Conservation (phyloP, 1,284 basidiomycete genomes). For the Fomes fomentarius region DNA sequence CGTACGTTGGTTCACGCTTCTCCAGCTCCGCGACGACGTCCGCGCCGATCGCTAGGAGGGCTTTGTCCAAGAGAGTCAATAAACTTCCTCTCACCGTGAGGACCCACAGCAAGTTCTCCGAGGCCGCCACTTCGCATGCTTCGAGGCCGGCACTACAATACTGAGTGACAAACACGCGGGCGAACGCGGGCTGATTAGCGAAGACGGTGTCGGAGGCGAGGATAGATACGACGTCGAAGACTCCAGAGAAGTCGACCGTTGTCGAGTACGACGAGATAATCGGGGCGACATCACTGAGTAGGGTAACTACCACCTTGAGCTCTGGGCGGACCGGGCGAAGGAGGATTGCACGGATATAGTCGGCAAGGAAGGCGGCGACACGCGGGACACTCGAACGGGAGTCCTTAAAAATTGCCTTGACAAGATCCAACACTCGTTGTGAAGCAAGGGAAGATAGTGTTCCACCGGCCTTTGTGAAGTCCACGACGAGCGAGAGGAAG, state of each 20-base stretch:
- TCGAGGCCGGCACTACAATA: slow-evolving; percentile 63
- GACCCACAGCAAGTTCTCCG: slow-evolving; percentile 53
- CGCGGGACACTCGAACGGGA: slow-evolving; percentile 40
- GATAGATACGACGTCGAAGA: slow-evolving; percentile 57
- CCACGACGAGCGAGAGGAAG: slow-evolving; percentile 62
- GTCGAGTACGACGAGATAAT: slow-evolving; percentile 56
- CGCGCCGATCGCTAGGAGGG: slow-evolving; percentile 54
- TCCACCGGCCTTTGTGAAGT: slow-evolving; percentile 62
- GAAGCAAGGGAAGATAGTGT: slow-evolving; percentile 49
- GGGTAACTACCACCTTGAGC: slow-evolving; percentile 53
- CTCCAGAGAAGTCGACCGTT: slow-evolving; percentile 62
- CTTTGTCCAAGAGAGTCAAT: slow-evolving; percentile 54
- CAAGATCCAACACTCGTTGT: slow-evolving; percentile 59
- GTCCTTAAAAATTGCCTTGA: slow-evolving; percentile 63
- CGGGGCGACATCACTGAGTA: slow-evolving; percentile 61
- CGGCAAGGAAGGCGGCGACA: slow-evolving; percentile 53
- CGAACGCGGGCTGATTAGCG: slow-evolving; percentile 54
- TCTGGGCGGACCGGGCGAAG: slow-evolving; percentile 45
- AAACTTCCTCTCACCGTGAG: slow-evolving; percentile 54
- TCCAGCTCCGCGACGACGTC: slow-evolving; percentile 65
- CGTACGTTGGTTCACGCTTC: slow-evolving; percentile 54
- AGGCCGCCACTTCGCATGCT: slow-evolving; percentile 57
- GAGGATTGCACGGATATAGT: slow-evolving; percentile 51
- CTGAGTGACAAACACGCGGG: slow-evolving; percentile 56
- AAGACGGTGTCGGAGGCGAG: slow-evolving; percentile 53